A percentile compares a stretch with the other conserved stretches of the same genome.
phyloP scores from a whole-genome alignment of 257 asterid species.

The Cruciata laevipes region DNA sequence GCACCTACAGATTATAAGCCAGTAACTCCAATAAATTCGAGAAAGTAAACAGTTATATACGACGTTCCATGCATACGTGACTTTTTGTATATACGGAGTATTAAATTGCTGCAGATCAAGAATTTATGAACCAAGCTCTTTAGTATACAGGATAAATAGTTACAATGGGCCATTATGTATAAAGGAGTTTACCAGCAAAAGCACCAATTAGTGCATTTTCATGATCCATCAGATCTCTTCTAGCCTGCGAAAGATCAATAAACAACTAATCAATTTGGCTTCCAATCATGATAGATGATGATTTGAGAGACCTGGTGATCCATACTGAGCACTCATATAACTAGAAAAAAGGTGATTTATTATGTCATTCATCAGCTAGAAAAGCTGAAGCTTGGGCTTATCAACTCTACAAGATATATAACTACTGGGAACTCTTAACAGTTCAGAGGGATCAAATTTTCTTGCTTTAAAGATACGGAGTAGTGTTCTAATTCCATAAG shows the following conservation, averaged over 20 bases:
- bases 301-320: neutral
- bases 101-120: neutral
- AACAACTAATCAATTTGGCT: neutral
- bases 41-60: neutral
- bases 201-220: constrained; percentile 72
- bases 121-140: neutral
- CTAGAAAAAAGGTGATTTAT: neutral
- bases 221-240: constrained; percentile 50
- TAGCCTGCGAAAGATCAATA: constrained; percentile 36
- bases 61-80: neutral
- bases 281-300: neutral
- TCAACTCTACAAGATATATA: neutral
- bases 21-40: neutral
- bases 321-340: neutral
- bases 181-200: constrained; percentile 47
- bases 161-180: neutral
- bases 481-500: neutral
- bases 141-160: neutral
- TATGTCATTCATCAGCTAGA: neutral
- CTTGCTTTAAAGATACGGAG: neutral
- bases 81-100: too few species aligned
- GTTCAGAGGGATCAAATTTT: too few species aligned
- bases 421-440: neutral
- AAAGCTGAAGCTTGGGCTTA: neutral
- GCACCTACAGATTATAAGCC: constrained; percentile 37